A percentile compares a stretch with the other conserved stretches of the same genome.
Conservation (phyloP, 208 protist genomes). For the Trypanosoma melophagium region DNA sequence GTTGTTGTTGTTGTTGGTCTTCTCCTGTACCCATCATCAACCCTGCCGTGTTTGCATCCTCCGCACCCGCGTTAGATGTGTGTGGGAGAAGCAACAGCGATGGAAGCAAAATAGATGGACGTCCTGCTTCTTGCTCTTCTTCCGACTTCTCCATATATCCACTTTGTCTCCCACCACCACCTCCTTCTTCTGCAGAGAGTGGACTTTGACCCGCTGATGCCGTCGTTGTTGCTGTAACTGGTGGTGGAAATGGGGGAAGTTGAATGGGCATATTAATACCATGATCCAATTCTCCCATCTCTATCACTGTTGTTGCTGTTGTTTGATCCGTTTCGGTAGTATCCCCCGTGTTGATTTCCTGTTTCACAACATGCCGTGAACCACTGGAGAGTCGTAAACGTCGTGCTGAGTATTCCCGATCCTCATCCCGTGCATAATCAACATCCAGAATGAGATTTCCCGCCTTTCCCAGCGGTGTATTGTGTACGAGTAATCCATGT, state of each 20-base stretch:
- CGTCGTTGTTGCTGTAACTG: background rate
- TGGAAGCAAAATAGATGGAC: slow-evolving; percentile 32
- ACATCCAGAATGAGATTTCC: slow-evolving; percentile 88
- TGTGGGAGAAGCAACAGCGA: slow-evolving; percentile 52
- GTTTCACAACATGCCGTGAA: background rate
- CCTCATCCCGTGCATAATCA: slow-evolving; percentile 57
- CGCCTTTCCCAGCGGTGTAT: slow-evolving; percentile 69
- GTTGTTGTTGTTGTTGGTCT: slow-evolving; percentile 7
- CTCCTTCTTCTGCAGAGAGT: background rate
- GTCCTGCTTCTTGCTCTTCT: slow-evolving; percentile 8
- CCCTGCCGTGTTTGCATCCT: background rate
- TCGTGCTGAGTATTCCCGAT: slow-evolving; percentile 29
- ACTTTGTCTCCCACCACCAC: slow-evolving; percentile 4
- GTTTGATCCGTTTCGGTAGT: background rate
- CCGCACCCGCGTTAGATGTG: slow-evolving; percentile 10
- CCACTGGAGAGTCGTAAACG: slow-evolving; percentile 3
- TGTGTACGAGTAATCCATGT: slow-evolving; percentile 84
- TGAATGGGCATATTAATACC: slow-evolving; percentile 6
- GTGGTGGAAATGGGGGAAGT: slow-evolving; percentile 9
- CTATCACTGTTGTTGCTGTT: background rate
- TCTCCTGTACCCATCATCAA: background rate
- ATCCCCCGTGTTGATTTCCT: slow-evolving; percentile 6
- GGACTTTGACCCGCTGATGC: slow-evolving; percentile 5
- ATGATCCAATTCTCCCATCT: slow-evolving; percentile 10
- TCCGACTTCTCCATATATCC: background rate